Conservation (phyloP, 2,329 filamentous ascomycete species). For the Boeremia exigua region DNA sequence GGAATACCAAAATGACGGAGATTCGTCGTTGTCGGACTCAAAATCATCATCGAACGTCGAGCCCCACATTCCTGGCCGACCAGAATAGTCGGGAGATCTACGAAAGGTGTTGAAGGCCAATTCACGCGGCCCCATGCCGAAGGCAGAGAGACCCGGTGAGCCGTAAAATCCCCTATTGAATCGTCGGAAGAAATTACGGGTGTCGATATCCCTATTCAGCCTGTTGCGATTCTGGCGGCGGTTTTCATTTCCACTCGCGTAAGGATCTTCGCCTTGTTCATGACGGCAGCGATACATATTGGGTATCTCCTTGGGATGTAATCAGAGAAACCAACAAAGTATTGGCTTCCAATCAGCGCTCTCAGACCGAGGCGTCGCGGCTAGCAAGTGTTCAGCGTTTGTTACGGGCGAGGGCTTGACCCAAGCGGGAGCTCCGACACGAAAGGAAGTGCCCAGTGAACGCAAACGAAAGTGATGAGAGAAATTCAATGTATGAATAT, state of each 20-base stretch:
- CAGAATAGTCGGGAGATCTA: background rate
- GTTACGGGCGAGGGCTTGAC: background rate
- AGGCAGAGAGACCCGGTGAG: too few species aligned
- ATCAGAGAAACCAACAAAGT: background rate
- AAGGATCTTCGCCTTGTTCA: constrained; percentile 10
- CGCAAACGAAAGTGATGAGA: too few species aligned
- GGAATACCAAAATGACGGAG: background rate
- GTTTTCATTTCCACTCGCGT: constrained; percentile 22
- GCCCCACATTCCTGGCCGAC: background rate
- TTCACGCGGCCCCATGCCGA: background rate
- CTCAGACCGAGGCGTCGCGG: background rate
- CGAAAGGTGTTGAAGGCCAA: background rate
- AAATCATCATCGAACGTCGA: background rate
- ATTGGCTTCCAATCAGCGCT: background rate
- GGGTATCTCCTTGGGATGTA: background rate
- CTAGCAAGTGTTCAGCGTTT: background rate
- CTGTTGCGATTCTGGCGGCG: constrained; percentile 13
- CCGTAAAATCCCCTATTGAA: too few species aligned
- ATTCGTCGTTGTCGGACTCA: background rate
- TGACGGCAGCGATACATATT: constrained; percentile 3
- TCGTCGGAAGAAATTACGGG: background rate
- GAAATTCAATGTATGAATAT: too few species aligned
- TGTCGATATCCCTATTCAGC: background rate
- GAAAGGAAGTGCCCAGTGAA: too few species aligned
- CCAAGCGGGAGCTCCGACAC: too few species aligned